Conservation (phyloP, 768 basidiomycete genomes). For the Hygrophoropsis aurantiaca region DNA sequence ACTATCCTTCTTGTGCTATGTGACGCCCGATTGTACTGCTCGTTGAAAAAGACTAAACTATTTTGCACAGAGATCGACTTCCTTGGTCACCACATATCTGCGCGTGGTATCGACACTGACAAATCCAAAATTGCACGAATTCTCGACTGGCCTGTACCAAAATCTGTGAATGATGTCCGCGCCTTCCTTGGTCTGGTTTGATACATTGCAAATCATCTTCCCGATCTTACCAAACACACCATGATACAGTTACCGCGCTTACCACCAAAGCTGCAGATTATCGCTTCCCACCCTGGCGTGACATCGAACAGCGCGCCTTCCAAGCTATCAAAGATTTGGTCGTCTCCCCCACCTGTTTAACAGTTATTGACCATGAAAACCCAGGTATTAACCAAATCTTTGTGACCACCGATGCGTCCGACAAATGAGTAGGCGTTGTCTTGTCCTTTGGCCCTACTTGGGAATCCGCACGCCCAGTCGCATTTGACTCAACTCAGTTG, state of each 20-base stretch:
- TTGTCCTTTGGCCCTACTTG: conserved; percentile 32
- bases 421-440: conserved; percentile 28
- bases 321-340: conserved; percentile 33
- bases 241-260: conserved; percentile 20
- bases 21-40: conserved; percentile 28
- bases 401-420: conserved; percentile 33
- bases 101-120: conserved; percentile 21
- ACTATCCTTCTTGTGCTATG: conserved; percentile 26
- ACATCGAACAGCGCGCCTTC: conserved; percentile 32
- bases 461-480: conserved; percentile 22
- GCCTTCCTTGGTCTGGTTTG: conserved; percentile 25
- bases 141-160: conserved; percentile 24
- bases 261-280: conserved; percentile 21
- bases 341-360: conserved; percentile 24
- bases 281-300: conserved; percentile 23
- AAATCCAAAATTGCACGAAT: conserved; percentile 23
- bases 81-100: conserved; percentile 27
- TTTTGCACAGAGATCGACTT: conserved; percentile 17
- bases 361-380: conserved; percentile 27
- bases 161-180: conserved; percentile 15
- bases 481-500: conserved; percentile 22
- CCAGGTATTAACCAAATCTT: conserved; percentile 30
- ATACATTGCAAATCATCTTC: conserved; percentile 30
- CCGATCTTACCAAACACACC: conserved; percentile 27
- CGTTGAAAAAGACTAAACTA: conserved; percentile 24